Evolutionary conservation across 768 basidiomycete species (phyloP).

Genomic region (Megacollybia marginata): DNA sequence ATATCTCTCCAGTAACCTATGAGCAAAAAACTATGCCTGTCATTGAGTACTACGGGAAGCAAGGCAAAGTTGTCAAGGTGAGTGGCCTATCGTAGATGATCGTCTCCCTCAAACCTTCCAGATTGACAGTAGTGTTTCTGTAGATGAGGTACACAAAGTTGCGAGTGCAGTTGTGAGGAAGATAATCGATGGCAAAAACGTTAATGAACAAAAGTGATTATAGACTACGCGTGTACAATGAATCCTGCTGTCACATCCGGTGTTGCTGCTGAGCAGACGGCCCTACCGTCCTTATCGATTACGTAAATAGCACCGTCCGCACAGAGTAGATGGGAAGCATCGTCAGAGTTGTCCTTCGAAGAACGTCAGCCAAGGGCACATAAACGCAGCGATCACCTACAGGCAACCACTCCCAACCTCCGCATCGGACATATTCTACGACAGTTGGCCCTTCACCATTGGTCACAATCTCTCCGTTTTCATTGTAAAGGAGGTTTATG

Average conservation of each 20-base stretch:
- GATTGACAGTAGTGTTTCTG: conserved; percentile 61
- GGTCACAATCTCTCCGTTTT: conserved; percentile 30
- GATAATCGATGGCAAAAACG: conserved; percentile 24
- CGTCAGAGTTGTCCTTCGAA: conserved; percentile 50
- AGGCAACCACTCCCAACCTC: conserved; percentile 84
- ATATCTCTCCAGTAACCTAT: conserved; percentile 59
- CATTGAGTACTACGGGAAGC: conserved; percentile 67
- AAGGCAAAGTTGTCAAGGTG: conserved; percentile 76
- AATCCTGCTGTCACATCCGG: conserved; percentile 31
- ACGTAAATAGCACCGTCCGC: conserved; percentile 67
- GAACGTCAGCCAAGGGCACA: background rate
- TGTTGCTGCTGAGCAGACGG: conserved; percentile 36
- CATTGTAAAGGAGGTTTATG: conserved; percentile 48
- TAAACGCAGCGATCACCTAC: conserved; percentile 31
- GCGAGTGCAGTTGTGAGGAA: conserved; percentile 48
- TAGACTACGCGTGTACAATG: conserved; percentile 36
- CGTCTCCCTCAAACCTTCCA: conserved; percentile 15
- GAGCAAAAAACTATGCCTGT: conserved; percentile 88
- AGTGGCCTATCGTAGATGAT: conserved; percentile 8
- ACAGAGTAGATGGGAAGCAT: conserved; percentile 65
- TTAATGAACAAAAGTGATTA: background rate
- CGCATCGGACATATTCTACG: conserved; percentile 74
- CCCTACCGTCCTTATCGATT: conserved; percentile 57
- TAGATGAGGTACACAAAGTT: conserved; percentile 66
- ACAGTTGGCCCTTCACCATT: conserved; percentile 45